Conservation (phyloP, 2,329 filamentous ascomycete genomes). For the Colletotrichum abscissum region DNA sequence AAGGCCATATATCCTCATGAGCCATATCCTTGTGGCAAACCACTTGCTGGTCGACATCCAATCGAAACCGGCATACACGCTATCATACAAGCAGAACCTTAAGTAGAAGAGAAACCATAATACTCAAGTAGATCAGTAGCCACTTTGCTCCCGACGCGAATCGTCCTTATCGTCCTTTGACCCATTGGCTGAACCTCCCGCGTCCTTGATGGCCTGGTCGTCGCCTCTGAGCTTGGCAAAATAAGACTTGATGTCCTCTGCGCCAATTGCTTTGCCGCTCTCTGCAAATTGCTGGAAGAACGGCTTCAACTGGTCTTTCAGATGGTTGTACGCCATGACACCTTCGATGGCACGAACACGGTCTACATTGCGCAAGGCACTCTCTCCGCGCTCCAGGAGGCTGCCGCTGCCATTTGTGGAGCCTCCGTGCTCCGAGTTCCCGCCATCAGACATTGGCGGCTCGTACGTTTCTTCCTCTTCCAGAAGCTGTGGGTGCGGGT, state of each 20-base stretch:
- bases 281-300: conserved; percentile 96
- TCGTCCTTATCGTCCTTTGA: conserved; percentile 48
- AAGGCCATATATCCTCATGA: background rate
- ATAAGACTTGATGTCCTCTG: conserved; percentile 95
- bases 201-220: conserved; percentile 76
- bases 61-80: background rate
- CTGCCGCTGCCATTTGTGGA: conserved; percentile 80
- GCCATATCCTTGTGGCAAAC: background rate
- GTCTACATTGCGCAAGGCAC: conserved; percentile 90
- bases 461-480: conserved; percentile 97
- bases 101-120: background rate
- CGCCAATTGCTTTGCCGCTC: conserved; percentile 86
- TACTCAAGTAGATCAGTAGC: conserved; percentile 52
- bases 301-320: conserved; percentile 94
- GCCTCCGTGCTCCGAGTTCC: conserved; percentile 63
- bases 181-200: conserved; percentile 62
- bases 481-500: conserved; percentile 81
- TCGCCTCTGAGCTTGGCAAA: conserved; percentile 96
- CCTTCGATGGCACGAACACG: conserved; percentile 94
- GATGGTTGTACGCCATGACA: conserved; percentile 97
- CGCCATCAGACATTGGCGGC: conserved; percentile 81
- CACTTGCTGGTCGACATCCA: background rate
- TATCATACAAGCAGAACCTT: background rate
- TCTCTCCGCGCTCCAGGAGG: conserved; percentile 91
- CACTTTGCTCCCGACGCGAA: conserved; percentile 62